Evolutionary conservation across 257 asterid species (phyloP), one percentile per base, ranked within the genome.

Genomic region (Thymus mandschuricus): DNA sequence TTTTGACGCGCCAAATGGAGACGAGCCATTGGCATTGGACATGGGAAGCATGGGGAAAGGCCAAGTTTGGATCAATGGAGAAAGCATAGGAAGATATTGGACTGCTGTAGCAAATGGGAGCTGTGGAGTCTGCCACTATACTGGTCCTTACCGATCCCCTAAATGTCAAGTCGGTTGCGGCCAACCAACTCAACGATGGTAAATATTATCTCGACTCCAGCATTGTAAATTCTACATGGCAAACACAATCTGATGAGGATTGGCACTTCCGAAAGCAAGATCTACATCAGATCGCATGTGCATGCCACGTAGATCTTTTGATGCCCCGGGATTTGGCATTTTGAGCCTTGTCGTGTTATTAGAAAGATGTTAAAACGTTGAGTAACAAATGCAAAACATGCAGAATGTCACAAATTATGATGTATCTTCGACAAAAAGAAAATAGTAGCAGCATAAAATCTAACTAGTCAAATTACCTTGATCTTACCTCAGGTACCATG

Each of bases 41-140:
- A 81, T 90, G 93, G 78, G 74, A 59, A 83, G 88, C 78, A 90
- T 90, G 97, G 86, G 91, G 10, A 90, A 90, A 72, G 97, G 95
- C 13, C 92, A 90, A 77, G 85, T 86, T 48, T 90, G 93, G 97
- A 84, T 88, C 84, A 90, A 90, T 48, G 97, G 96, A 15, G 87
- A 88, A 80, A 90, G 85, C 83, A 81, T 86, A 11, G 97, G 97
- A 30, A 68, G 96, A 77, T 86, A 85, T 70, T 90, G 96, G 96
- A 72, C 74, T 27, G 77, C 77, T 52, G 44, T 27, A 28, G 90
- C 93, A 50, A 86, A 85, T 28, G 92, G 96, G 10, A 72, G 62
- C 48, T 88, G 96, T 56, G 76, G 81, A 10, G 56, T 10, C 31
- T 90, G 95, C 70, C 84, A 80, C 79, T 88, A 90, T 59, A 48